Conservation (phyloP, 2,329 filamentous ascomycete species). For the Ceratocystis huliohia region DNA sequence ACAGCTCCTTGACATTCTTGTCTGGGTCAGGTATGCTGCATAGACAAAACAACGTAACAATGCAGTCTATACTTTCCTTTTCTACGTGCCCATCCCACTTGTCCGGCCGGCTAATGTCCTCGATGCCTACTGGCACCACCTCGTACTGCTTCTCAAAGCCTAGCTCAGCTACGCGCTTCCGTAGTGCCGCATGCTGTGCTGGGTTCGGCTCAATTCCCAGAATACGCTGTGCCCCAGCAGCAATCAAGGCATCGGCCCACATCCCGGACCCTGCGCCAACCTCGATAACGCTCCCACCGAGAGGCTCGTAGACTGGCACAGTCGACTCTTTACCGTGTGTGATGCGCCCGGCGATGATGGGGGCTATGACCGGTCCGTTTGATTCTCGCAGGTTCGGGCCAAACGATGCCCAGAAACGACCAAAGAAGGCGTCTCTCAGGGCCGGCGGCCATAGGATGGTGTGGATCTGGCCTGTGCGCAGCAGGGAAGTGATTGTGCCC, state of each 20-base stretch:
- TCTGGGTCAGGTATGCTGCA: constrained; percentile 51
- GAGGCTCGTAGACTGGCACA: constrained; percentile 28
- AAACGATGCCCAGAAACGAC: constrained; percentile 44
- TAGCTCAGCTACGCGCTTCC: constrained; percentile 35
- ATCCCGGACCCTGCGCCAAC: constrained; percentile 49
- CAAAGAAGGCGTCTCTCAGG: constrained; percentile 45
- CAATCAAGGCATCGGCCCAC: constrained; percentile 44
- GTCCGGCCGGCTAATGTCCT: constrained; percentile 37
- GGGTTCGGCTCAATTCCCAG: constrained; percentile 54
- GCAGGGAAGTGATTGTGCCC: constrained; percentile 35
- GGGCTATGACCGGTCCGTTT: constrained; percentile 35
- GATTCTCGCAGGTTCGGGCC: constrained; percentile 39
- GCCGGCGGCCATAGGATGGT: constrained; percentile 32
- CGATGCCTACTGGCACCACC: constrained; percentile 49
- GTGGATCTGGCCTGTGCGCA: constrained; percentile 28
- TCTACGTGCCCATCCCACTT: constrained; percentile 37
- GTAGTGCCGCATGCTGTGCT: constrained; percentile 38
- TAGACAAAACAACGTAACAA: constrained; percentile 48
- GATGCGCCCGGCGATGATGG: constrained; percentile 42
- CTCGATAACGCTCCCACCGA: constrained; percentile 45
- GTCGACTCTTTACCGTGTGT: constrained; percentile 29
- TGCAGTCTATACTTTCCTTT: constrained; percentile 42
- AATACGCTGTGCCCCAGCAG: constrained; percentile 30
- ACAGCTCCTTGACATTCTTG: constrained; percentile 42
- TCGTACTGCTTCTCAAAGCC: constrained; percentile 47